Evolutionary conservation across 495 filamentous ascomycete genomes (phyloP).

Genomic region (Astrocystis sublimbata): DNA sequence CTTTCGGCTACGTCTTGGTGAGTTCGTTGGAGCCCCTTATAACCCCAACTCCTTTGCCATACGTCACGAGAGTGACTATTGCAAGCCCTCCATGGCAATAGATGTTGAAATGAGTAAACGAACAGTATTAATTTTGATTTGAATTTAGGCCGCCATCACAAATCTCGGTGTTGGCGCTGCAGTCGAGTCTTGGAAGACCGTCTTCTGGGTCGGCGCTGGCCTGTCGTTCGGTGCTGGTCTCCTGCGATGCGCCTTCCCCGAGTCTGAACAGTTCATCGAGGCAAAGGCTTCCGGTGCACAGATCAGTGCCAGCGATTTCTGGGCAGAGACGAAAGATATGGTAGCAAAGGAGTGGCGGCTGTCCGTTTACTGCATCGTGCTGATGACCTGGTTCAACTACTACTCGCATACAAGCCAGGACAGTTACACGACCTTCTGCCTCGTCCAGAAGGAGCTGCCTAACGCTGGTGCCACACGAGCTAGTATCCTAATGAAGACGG

Average conservation of each 20-base stretch:
- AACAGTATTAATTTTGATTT: too few species aligned
- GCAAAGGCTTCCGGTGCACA: constrained; percentile 55
- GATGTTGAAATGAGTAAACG: too few species aligned
- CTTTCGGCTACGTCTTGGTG: constrained; percentile 71
- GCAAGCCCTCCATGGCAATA: too few species aligned
- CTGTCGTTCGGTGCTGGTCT: constrained; percentile 65
- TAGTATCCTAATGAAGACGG: constrained; percentile 70
- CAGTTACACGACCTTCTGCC: constrained; percentile 76
- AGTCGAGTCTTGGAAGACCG: constrained; percentile 61
- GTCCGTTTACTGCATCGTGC: constrained; percentile 66
- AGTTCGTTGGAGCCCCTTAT: too few species aligned
- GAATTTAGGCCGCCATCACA: constrained; percentile 69
- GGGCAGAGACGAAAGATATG: constrained; percentile 62
- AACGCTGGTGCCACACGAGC: constrained; percentile 64
- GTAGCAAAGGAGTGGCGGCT: constrained; percentile 68
- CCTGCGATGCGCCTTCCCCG: constrained; percentile 65
- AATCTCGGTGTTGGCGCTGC: constrained; percentile 65
- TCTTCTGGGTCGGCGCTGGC: constrained; percentile 65
- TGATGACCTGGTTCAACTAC: constrained; percentile 68
- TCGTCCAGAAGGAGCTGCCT: constrained; percentile 62
- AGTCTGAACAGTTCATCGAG: constrained; percentile 69
- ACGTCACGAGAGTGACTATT: too few species aligned
- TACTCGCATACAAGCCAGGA: constrained; percentile 60
- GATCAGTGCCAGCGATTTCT: constrained; percentile 55
- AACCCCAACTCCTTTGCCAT: too few species aligned